Evolutionary conservation across 2,329 filamentous ascomycete genomes (phyloP), one percentile per base, ranked within the genome.

Genomic region (Penicillium palitans): DNA sequence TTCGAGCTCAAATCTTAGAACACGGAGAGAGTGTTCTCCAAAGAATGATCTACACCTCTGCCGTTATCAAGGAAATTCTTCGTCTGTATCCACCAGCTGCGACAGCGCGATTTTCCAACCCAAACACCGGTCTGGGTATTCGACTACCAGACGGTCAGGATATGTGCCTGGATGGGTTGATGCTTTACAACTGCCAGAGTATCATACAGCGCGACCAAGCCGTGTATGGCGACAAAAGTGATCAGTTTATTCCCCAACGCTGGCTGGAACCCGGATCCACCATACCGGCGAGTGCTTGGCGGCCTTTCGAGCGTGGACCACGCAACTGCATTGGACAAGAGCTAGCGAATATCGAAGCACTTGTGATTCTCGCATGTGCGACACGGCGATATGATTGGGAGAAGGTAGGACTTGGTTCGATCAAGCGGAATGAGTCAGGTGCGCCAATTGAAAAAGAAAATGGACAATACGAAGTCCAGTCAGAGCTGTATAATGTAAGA

Each of bases 241-340:
- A 69, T 7, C 50, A 61, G 6, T 79, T 77, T 57, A 56, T 72
- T 12, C 76, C 76, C 0, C 69, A 76, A 33, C 73, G 76, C 17
- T 77, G 72, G 68, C 57, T 78, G 9, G 65, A 65, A 8, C 65
- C 52, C 62, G 64, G 58, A 69, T 63, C 58, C 21, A 40, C 39
- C 62, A 55, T 64, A 50, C 58, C 62, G n/a, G 73, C 74, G 21
- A 74, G 74, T 47, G 81, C 80, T 2, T 83, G 75, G 75, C 71
- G 80, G 17, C 74, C 79, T 0, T 83, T 83, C 65, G 79, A 80
- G 58, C 76, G 78, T 42, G 80, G 81, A 0, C 73, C 75, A 1
- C 69, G 81, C 9, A 79, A 77, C 29, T 83, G 81, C 59, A 74
- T 83, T 24, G 81, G 81, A 4, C 78, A 82, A 59, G 75, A 79